phyloP scores from a whole-genome alignment of 2,329 filamentous ascomycete species.

The Onygenales sp. region DNA sequence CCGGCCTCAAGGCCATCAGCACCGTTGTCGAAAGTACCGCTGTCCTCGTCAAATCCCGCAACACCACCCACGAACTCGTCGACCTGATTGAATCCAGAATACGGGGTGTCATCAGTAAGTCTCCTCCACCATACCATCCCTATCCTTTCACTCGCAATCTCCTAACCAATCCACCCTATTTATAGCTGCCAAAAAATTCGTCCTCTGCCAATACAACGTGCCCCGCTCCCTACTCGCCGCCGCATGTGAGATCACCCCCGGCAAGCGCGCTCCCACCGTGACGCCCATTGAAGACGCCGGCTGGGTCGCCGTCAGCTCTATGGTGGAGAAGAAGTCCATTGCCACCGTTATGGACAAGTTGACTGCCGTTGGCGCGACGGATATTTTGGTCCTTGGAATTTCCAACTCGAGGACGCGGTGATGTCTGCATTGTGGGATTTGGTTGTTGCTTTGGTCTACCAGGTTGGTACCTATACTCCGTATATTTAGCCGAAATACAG shows the following conservation, averaged over 20 bases:
- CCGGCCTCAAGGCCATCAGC: constrained; percentile 85
- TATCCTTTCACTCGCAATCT: constrained; percentile 1
- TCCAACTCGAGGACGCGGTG: constrained; percentile 59
- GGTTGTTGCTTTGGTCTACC: not conserved
- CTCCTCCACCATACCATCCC: not conserved
- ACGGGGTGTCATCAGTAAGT: constrained; percentile 72
- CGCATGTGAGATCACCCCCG: constrained; percentile 74
- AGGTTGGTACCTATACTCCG: not conserved
- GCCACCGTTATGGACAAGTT: constrained; percentile 81
- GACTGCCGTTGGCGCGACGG: constrained; percentile 64
- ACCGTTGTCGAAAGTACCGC: constrained; percentile 84
- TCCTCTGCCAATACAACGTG: constrained; percentile 95
- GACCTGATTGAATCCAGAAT: constrained; percentile 80
- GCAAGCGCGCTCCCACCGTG: constrained; percentile 85
- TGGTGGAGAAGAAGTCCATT: constrained; percentile 84
- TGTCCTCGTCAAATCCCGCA: constrained; percentile 83
- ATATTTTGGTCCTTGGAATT: constrained; percentile 78
- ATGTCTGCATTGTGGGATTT: not conserved
- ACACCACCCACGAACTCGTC: constrained; percentile 71
- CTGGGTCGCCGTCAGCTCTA: constrained; percentile 90
- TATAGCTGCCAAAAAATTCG: constrained; percentile 73
- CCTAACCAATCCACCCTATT: not conserved
- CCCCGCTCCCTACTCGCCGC: constrained; percentile 56
- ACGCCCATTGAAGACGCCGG: constrained; percentile 79
- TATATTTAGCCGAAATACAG: not conserved